Evolutionary conservation across 75 land plant genomes (phyloP).

Genomic region (Sequoiadendron giganteum): DNA sequence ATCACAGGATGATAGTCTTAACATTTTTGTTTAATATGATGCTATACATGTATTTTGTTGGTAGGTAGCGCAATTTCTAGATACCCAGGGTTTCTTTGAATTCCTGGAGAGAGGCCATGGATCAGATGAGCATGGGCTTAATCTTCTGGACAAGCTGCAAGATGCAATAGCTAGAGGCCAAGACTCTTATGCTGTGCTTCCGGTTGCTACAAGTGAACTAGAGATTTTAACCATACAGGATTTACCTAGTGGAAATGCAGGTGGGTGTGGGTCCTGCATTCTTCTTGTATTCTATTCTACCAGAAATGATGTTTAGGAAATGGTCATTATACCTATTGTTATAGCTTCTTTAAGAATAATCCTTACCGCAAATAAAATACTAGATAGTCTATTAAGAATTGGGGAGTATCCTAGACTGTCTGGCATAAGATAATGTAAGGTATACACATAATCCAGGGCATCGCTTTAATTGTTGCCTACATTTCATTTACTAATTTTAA

Average conservation of each 20-base stretch:
- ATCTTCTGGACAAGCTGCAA: slow-evolving; percentile 91
- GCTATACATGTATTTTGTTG: neutral
- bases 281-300: neutral
- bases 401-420: neutral
- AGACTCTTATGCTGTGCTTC: slow-evolving; percentile 56
- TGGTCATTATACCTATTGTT: neutral
- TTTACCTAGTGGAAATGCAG: slow-evolving; percentile 42
- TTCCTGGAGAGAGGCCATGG: slow-evolving; percentile 81
- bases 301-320: neutral
- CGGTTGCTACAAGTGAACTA: slow-evolving; percentile 42
- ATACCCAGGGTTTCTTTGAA: slow-evolving; percentile 90
- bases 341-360: neutral
- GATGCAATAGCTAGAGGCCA: slow-evolving; percentile 84
- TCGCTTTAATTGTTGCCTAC: neutral
- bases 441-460: neutral
- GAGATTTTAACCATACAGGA: slow-evolving; percentile 83
- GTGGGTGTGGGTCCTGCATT: slow-evolving; percentile 18
- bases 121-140: slow-evolving; percentile 55
- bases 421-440: neutral
- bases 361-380: neutral
- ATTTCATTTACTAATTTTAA: neutral
- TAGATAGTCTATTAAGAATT: neutral
- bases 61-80: slow-evolving; percentile 79
- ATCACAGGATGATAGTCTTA: no score
- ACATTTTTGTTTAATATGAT: neutral